Evolutionary conservation across 768 basidiomycete genomes (phyloP).

Genomic region (Dentipellis sp.): DNA sequence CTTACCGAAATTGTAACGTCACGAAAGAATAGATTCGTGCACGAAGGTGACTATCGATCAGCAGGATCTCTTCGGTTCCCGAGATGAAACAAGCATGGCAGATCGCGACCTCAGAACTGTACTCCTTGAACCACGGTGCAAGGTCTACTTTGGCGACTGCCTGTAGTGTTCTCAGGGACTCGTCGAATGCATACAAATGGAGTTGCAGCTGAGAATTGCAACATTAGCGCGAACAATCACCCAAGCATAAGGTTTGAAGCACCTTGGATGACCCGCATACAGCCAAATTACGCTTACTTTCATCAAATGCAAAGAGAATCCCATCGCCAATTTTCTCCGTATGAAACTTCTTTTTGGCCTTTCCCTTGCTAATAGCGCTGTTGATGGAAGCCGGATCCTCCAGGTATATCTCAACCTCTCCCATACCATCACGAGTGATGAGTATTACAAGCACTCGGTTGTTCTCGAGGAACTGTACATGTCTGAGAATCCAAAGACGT

Average conservation of each 20-base stretch:
- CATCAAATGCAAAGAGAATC: not conserved
- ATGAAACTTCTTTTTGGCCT: constrained; percentile 19
- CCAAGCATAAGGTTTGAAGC: not conserved
- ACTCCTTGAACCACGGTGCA: constrained; percentile 30
- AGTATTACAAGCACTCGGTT: constrained; percentile 7
- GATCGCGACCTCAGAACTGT: constrained; percentile 22
- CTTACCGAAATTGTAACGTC: constrained; percentile 45
- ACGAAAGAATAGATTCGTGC: constrained; percentile 46
- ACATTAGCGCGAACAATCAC: not conserved
- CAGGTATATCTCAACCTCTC: constrained; percentile 8
- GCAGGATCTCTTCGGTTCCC: constrained; percentile 42
- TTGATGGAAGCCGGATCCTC: constrained; percentile 1
- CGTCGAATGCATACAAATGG: constrained; percentile 40
- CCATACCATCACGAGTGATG: not conserved
- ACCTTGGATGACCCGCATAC: constrained; percentile 37
- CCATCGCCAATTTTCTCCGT: constrained; percentile 29
- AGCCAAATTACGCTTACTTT: constrained; percentile 28
- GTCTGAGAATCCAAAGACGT: not conserved
- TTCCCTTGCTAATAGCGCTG: not conserved
- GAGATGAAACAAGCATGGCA: constrained; percentile 33
- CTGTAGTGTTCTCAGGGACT: constrained; percentile 31
- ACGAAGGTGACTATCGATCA: constrained; percentile 34
- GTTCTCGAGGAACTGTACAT: constrained; percentile 7
- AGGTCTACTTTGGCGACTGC: constrained; percentile 31
- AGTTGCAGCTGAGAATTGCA: constrained; percentile 20